These are phyloP conservation scores for Rhododendron simsii DNA, from an alignment of 148 eudicot genomes.

Conservation along the genomic window DNA sequence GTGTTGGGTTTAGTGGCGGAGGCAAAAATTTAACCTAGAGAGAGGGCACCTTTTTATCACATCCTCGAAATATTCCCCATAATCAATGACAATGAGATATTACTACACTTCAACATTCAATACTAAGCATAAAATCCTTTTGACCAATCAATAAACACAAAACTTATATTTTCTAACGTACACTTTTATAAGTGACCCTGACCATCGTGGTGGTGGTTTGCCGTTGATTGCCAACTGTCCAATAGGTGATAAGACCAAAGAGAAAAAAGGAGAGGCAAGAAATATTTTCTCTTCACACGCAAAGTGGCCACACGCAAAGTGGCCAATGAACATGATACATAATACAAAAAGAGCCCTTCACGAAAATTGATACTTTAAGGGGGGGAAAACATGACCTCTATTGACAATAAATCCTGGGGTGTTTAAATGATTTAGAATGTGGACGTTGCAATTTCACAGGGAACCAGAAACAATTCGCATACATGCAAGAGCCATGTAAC, in stretches of 20 bases:
- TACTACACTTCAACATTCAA: not conserved
- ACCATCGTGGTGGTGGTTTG: not conserved
- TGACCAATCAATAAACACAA: not conserved
- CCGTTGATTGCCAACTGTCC: not conserved
- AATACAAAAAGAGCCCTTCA: not conserved
- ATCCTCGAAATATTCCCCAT: not conserved
- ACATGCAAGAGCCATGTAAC: not conserved
- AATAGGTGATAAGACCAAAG: not conserved
- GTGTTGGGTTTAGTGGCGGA: not conserved
- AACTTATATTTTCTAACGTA: not conserved
- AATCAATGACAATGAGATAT: not conserved
- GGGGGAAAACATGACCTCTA: not conserved
- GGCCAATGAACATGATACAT: not conserved
- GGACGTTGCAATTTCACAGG: not conserved
- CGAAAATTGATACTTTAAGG: not conserved
- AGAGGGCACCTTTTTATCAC: not conserved
- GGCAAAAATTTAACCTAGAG: not conserved
- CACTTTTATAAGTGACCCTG: not conserved
- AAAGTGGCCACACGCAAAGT: not conserved
- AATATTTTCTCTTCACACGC: not conserved
- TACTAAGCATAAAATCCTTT: no score
- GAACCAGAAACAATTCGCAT: not conserved
- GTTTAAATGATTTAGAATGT: not conserved
- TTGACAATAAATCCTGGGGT: not conserved
- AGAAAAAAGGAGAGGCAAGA: not conserved